These are phyloP conservation scores for Aphanoascus verrucosus DNA, from an alignment of 2,329 filamentous ascomycete genomes.

Conservation along the genomic window DNA sequence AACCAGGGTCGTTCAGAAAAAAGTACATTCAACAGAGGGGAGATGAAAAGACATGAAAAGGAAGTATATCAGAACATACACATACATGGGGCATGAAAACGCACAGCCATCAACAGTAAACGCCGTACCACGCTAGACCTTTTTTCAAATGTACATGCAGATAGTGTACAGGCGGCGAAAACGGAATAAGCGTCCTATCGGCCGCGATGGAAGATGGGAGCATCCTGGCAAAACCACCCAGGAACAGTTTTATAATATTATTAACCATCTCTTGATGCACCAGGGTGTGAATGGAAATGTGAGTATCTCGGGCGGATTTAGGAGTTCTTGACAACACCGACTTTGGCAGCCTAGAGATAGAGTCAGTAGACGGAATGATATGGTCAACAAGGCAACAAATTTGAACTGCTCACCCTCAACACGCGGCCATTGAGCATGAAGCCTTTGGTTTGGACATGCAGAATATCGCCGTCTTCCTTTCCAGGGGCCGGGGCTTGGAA, in stretches of 20 bases:
- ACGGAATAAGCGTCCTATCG: not conserved
- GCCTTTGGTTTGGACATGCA: slow-evolving; percentile 89
- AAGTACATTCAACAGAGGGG: slow-evolving; percentile 6
- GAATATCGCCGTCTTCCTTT: slow-evolving; percentile 83
- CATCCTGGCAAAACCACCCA: not conserved
- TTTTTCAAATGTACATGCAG: slow-evolving; percentile 7
- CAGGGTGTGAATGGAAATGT: not conserved
- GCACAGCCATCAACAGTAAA: slow-evolving; percentile 3
- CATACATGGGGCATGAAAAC: not conserved
- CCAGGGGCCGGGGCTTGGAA: slow-evolving; percentile 82
- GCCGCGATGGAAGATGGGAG: not conserved
- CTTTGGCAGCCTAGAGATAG: slow-evolving; percentile 63
- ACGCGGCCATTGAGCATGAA: slow-evolving; percentile 87
- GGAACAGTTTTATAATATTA: not conserved
- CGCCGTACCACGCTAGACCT: slow-evolving; percentile 12
- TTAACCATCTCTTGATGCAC: not conserved
- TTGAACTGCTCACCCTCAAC: slow-evolving; percentile 49
- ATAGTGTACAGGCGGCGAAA: slow-evolving; percentile 12
- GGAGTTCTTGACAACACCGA: slow-evolving; percentile 83
- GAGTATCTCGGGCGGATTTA: slow-evolving; percentile 21
- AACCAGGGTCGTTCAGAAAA: not conserved
- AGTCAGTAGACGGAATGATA: slow-evolving; percentile 12
- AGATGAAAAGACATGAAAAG: slow-evolving; percentile 4
- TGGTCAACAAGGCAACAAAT: not conserved
- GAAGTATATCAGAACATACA: not conserved